A percentile compares a stretch with the other conserved stretches of the same genome.
Conservation (phyloP, 371 early-diverging fungal species). For the Parasitella parasitica region DNA sequence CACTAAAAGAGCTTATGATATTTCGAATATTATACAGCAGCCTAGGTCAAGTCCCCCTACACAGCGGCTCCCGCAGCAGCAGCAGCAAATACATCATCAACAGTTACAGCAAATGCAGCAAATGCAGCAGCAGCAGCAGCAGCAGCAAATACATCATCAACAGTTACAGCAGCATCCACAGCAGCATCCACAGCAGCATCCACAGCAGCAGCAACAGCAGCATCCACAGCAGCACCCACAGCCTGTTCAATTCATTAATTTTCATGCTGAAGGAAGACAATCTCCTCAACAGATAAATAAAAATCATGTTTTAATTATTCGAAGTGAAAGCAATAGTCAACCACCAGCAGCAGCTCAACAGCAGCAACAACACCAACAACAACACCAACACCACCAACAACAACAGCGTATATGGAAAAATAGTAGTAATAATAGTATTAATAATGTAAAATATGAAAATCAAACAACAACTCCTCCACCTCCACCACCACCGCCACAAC, state of each 20-base stretch:
- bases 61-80: conserved; percentile 6
- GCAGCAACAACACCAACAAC: not conserved
- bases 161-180: not conserved
- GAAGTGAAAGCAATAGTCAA: conserved; percentile 8
- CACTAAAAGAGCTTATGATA: conserved; percentile 2
- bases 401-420: conserved; percentile 11
- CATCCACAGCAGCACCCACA: conserved; percentile 2
- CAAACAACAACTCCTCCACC: not conserved
- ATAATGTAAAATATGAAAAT: conserved; percentile 1
- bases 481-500: not conserved
- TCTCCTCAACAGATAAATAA: not conserved
- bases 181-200: conserved; percentile 4
- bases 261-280: conserved; percentile 18
- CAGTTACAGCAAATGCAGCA: conserved; percentile 1
- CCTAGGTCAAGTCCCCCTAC: not conserved
- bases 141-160: not conserved
- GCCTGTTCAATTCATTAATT: conserved; percentile 21
- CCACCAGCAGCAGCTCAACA: not conserved
- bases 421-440: not conserved
- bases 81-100: conserved; percentile 10
- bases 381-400: not conserved
- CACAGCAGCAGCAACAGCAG: conserved; percentile 5
- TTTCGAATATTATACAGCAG: conserved; percentile 6
- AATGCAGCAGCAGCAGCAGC: not conserved
- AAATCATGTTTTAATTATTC: conserved; percentile 11